phyloP scores from a whole-genome alignment of 2,329 filamentous ascomycete genomes.

The Beauveria brongniartii region DNA sequence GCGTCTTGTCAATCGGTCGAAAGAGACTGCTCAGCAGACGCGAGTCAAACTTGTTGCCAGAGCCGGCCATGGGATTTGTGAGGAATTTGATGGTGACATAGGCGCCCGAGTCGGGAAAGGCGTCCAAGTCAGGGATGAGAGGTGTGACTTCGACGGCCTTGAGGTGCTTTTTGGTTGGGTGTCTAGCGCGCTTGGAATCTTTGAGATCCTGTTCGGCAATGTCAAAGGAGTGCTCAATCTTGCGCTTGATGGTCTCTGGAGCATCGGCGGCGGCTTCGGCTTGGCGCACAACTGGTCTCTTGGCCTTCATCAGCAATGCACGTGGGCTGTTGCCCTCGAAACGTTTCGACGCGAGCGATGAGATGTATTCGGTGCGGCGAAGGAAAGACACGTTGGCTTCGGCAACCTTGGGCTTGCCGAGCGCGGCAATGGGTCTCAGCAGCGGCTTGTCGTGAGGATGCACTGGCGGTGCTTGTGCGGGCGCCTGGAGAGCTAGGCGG shows the following conservation, averaged over 20 bases:
- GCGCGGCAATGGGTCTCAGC: constrained; percentile 71
- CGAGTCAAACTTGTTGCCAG: constrained; percentile 44
- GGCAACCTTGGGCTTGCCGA: constrained; percentile 74
- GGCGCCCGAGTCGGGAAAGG: constrained; percentile 62
- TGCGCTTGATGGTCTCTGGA: constrained; percentile 58
- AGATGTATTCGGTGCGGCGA: constrained; percentile 92
- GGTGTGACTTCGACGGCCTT: constrained; percentile 53
- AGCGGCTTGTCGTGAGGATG: constrained; percentile 81
- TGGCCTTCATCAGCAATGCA: constrained; percentile 26
- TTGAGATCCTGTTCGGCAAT: constrained; percentile 45
- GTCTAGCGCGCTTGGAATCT: constrained; percentile 45
- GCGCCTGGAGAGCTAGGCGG: constrained; percentile 67
- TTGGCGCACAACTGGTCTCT: constrained; percentile 35
- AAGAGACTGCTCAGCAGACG: constrained; percentile 55
- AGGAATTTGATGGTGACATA: constrained; percentile 64
- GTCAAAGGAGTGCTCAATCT: constrained; percentile 56
- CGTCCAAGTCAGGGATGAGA: constrained; percentile 56
- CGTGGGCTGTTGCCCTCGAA: constrained; percentile 36
- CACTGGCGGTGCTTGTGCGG: constrained; percentile 59
- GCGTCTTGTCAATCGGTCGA: constrained; percentile 48
- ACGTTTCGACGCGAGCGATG: constrained; percentile 48
- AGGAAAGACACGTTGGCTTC: constrained; percentile 85
- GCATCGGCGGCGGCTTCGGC: constrained; percentile 53
- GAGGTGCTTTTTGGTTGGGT: constrained; percentile 50
- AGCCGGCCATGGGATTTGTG: constrained; percentile 51